These are phyloP conservation scores for Yamadazyma paraphyllophila DNA, from an alignment of 805 yeast genomes.

Conservation along the genomic window DNA sequence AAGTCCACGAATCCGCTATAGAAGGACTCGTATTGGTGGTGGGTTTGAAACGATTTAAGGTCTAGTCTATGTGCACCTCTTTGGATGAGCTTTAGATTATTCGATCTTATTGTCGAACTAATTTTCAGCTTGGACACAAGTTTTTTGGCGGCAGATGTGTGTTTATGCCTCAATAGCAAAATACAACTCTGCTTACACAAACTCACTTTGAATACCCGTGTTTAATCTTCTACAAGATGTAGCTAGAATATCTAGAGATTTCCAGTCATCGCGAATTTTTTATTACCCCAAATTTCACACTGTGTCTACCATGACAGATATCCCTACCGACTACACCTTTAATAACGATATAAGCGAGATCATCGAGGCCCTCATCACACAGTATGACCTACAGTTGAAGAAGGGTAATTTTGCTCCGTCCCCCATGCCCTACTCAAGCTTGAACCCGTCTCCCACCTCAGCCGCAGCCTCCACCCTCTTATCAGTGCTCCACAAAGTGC, in stretches of 20 bases:
- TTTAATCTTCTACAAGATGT: no score
- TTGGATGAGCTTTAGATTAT: not conserved
- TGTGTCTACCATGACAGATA: not conserved
- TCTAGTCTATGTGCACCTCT: constrained; percentile 6
- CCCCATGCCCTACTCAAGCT: not conserved
- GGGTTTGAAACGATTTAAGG: not conserved
- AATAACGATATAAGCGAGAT: constrained; percentile 13
- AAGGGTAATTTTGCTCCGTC: not conserved
- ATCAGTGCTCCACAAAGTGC: constrained; percentile 9
- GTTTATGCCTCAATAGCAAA: not conserved
- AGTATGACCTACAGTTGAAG: constrained; percentile 12
- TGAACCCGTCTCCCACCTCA: not conserved
- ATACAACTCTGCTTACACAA: no score
- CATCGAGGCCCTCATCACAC: constrained; percentile 14
- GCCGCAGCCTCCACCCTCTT: constrained; percentile 2
- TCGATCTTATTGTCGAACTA: not conserved
- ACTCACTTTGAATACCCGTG: not conserved
- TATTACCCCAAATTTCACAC: not conserved
- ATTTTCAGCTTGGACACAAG: not conserved
- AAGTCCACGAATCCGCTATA: constrained; percentile 16
- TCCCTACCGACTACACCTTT: not conserved
- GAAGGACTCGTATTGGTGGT: not conserved
- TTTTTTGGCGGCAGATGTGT: not conserved
- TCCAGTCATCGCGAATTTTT: not conserved
- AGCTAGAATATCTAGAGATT: not conserved